Evolutionary conservation across 1,139 yeast species (phyloP).

Genomic region (Pichia sp.): DNA sequence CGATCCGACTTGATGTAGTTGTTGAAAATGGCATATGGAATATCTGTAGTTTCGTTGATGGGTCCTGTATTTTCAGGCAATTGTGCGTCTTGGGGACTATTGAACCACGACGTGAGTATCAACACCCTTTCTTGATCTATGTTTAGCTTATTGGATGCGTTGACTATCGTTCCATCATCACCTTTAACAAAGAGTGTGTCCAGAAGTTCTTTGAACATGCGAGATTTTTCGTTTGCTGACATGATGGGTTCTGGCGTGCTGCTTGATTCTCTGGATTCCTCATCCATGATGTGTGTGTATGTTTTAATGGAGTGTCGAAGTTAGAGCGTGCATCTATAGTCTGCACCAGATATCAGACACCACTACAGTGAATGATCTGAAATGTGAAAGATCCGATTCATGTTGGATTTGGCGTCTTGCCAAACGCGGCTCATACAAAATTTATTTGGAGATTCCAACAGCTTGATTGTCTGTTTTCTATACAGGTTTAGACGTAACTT

Average conservation of each 20-base stretch:
- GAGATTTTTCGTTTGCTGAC: neutral
- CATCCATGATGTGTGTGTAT: no score
- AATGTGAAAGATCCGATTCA: no score
- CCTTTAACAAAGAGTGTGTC: neutral
- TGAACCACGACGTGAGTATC: constrained; percentile 2
- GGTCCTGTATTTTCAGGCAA: neutral
- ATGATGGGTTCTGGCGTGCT: neutral
- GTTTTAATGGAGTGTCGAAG: no score
- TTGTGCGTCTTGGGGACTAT: neutral
- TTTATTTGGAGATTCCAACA: no score
- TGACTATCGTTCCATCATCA: neutral
- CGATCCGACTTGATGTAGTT: neutral
- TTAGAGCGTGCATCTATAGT: no score
- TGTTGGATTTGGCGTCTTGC: no score
- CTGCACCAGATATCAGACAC: no score
- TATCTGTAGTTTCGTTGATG: neutral
- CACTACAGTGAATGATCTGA: no score
- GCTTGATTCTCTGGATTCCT: no score
- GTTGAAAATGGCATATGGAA: neutral
- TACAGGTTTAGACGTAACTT: no score
- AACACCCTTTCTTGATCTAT: neutral
- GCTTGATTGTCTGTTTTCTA: no score
- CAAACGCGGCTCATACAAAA: no score
- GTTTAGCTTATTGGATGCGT: neutral
- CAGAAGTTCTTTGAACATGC: neutral